Evolutionary conservation across 1,284 basidiomycete genomes (phyloP).

Genomic region (Sporisorium exsertum): DNA sequence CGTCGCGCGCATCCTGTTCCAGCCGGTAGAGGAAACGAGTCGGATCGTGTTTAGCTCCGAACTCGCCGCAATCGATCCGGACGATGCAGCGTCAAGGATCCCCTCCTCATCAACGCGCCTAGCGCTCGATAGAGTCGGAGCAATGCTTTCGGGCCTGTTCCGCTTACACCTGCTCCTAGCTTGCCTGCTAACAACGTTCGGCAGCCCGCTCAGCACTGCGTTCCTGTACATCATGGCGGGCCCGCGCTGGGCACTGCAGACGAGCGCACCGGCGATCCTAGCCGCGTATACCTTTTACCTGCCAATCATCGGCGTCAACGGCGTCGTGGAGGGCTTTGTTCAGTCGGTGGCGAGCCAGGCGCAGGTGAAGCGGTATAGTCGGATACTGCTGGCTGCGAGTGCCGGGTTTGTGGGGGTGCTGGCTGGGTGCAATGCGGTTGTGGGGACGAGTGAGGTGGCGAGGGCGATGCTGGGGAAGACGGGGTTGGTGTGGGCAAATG

Average conservation of each 20-base stretch:
- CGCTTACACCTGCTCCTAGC: constrained; percentile 53
- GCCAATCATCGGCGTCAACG: constrained; percentile 66
- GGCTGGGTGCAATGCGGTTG: constrained; percentile 1
- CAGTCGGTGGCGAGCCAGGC: constrained; percentile 49
- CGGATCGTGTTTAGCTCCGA: constrained; percentile 54
- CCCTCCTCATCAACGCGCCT: no score
- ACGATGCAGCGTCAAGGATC: not conserved
- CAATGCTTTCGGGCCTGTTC: constrained; percentile 52
- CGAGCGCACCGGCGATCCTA: constrained; percentile 57
- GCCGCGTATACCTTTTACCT: constrained; percentile 61
- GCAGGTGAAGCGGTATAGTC: constrained; percentile 51
- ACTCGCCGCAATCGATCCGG: constrained; percentile 13
- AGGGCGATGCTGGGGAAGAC: constrained; percentile 12
- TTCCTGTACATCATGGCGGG: constrained; percentile 62
- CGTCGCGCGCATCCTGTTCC: constrained; percentile 64
- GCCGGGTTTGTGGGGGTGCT: constrained; percentile 47
- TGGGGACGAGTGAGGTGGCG: not conserved
- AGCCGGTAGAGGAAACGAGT: constrained; percentile 65
- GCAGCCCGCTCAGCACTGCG: constrained; percentile 49
- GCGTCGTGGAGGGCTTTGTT: constrained; percentile 64
- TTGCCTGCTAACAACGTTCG: constrained; percentile 49
- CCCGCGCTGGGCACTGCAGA: constrained; percentile 52
- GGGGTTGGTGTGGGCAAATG: constrained; percentile 49
- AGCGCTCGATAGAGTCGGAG: not conserved
- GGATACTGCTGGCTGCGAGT: constrained; percentile 53